Conservation (phyloP, 2,329 filamentous ascomycete genomes). For the Taxawa tesnikishii region DNA sequence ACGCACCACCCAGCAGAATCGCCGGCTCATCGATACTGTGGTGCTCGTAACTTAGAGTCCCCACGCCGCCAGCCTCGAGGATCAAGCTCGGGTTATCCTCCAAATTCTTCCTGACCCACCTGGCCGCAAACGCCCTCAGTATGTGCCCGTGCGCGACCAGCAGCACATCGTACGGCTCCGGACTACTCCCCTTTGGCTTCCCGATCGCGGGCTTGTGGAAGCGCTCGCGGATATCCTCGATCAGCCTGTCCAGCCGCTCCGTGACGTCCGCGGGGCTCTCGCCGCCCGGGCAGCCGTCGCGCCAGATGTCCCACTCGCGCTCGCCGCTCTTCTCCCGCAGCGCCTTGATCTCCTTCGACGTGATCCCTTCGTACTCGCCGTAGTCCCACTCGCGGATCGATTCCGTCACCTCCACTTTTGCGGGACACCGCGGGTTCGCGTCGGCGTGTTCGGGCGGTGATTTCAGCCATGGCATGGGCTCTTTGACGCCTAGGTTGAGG, state of each 20-base stretch:
- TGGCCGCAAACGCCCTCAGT: constrained; percentile 72
- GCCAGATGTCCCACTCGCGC: constrained; percentile 74
- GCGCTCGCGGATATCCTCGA: constrained; percentile 54
- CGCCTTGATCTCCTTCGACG: constrained; percentile 37
- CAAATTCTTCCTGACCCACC: constrained; percentile 66
- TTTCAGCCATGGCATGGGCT: constrained; percentile 56
- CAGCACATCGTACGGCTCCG: constrained; percentile 50
- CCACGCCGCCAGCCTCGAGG: constrained; percentile 52
- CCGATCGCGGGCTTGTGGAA: constrained; percentile 39
- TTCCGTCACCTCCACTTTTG: constrained; percentile 37
- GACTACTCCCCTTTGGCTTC: constrained; percentile 25
- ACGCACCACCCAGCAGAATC: constrained; percentile 38
- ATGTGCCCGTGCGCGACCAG: constrained; percentile 89
- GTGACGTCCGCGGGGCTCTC: constrained; percentile 60
- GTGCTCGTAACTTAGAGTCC: constrained; percentile 40
- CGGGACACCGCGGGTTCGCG: constrained; percentile 21
- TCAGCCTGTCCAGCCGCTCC: constrained; percentile 59
- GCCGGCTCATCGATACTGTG: constrained; percentile 36
- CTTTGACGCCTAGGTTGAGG: constrained; percentile 59
- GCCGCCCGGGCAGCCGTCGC: constrained; percentile 73
- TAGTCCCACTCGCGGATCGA: constrained; percentile 50
- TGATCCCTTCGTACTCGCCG: constrained; percentile 49
- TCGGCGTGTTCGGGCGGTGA: constrained; percentile 11
- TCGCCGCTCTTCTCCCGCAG: constrained; percentile 32
- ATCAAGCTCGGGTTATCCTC: constrained; percentile 66